Evolutionary conservation across 2,329 filamentous ascomycete genomes (phyloP).

Genomic region (Septoria linicola): DNA sequence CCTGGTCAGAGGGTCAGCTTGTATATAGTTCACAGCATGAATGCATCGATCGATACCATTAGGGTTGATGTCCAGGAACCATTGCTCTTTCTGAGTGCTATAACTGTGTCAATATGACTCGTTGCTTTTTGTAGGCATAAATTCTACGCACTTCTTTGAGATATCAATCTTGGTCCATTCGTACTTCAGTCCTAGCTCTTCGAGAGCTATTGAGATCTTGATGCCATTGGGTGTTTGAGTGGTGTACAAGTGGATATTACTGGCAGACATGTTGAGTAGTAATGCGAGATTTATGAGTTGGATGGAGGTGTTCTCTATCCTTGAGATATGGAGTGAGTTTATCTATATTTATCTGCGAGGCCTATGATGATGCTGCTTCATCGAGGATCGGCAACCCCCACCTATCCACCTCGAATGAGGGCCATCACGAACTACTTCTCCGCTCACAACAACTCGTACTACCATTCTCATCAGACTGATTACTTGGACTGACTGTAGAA

Average conservation of each 20-base stretch:
- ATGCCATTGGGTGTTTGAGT: constrained; percentile 83
- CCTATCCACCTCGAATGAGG: too few species aligned
- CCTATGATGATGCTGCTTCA: background rate
- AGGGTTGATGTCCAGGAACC: constrained; percentile 89
- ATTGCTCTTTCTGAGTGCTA: constrained; percentile 72
- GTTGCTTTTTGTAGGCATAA: background rate
- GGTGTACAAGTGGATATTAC: constrained; percentile 78
- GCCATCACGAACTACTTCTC: too few species aligned
- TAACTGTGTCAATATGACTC: background rate
- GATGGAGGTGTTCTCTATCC: too few species aligned
- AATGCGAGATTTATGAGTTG: too few species aligned
- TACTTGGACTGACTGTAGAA: too few species aligned
- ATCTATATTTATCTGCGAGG: too few species aligned
- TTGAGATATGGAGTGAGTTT: too few species aligned
- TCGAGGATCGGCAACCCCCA: background rate
- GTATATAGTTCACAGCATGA: background rate
- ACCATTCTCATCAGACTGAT: too few species aligned
- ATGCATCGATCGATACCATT: constrained; percentile 55
- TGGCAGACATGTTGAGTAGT: constrained; percentile 27
- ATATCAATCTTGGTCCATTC: constrained; percentile 72
- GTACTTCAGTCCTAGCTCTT: constrained; percentile 82
- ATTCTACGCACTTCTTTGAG: constrained; percentile 54
- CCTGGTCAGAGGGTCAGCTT: constrained; percentile 38
- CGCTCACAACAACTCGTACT: too few species aligned
- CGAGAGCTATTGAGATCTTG: constrained; percentile 82